A percentile compares a stretch with the other conserved stretches of the same genome.
Conservation (phyloP, 2,329 filamentous ascomycete species). For the Arthrobotrys sphaeroides region DNA sequence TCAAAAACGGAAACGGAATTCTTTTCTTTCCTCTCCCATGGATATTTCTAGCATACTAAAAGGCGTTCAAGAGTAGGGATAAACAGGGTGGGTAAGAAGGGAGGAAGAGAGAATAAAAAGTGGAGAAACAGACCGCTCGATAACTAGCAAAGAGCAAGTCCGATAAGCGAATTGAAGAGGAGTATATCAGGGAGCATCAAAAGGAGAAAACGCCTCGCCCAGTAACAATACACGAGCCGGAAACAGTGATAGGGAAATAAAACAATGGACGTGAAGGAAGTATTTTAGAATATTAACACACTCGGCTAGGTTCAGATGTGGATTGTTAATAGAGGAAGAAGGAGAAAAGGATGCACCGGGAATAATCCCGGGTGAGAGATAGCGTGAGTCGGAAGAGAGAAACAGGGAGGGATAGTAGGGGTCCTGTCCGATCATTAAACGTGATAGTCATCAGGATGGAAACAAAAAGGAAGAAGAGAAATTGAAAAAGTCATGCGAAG, state of each 20-base stretch:
- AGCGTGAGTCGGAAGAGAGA: not conserved
- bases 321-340: not conserved
- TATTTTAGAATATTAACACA: conserved; percentile 45
- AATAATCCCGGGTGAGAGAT: not conserved
- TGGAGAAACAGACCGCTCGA: not conserved
- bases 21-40: conserved; percentile 24
- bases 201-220: conserved; percentile 38
- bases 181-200: not conserved
- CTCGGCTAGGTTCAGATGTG: conserved; percentile 12
- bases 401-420: not conserved
- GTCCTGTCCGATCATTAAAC: conserved; percentile 46
- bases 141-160: not conserved
- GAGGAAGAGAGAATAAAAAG: not conserved
- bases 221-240: conserved; percentile 23
- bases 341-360: not conserved
- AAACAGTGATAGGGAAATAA: no score
- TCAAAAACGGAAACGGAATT: not conserved
- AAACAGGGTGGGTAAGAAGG: not conserved
- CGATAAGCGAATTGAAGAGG: conserved; percentile 7
- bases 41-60: conserved; percentile 4
- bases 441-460: conserved; percentile 42
- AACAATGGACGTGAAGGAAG: conserved; percentile 2
- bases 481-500: not conserved
- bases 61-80: not conserved
- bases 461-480: conserved; percentile 12